Evolutionary conservation across 495 filamentous ascomycete genomes (phyloP).

Genomic region (Usnea hakonensis): DNA sequence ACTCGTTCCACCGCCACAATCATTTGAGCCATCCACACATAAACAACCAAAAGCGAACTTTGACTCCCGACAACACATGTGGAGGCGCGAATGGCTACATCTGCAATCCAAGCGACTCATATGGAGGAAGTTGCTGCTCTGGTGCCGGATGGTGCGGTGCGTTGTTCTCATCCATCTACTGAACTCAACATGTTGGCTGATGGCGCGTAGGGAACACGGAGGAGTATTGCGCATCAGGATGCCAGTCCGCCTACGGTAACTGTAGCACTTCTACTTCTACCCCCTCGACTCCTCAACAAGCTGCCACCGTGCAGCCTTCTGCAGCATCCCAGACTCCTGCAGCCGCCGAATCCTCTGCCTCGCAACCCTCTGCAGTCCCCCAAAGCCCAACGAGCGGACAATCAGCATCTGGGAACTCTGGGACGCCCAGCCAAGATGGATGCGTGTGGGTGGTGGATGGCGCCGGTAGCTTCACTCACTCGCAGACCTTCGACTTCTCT

Average conservation of each 20-base stretch:
- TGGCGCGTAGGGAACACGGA: background rate
- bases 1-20: background rate
- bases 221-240: background rate
- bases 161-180: no score
- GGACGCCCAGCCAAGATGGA: background rate
- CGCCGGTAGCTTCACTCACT: constrained; percentile 14
- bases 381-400: background rate
- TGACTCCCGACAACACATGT: background rate
- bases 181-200: background rate
- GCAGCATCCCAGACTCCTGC: constrained; percentile 18
- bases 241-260: background rate
- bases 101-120: background rate
- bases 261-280: background rate
- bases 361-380: background rate
- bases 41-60: background rate
- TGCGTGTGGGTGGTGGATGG: constrained; percentile 12
- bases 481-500: constrained; percentile 14
- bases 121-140: background rate
- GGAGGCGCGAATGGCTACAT: background rate
- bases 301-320: constrained; percentile 4
- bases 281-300: background rate
- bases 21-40: background rate
- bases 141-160: background rate
- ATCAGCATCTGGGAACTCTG: background rate
- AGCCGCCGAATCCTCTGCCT: background rate